Evolutionary conservation across 192 early-diverging fungal genomes (phyloP).

Genomic region (Linderina pennispora): DNA sequence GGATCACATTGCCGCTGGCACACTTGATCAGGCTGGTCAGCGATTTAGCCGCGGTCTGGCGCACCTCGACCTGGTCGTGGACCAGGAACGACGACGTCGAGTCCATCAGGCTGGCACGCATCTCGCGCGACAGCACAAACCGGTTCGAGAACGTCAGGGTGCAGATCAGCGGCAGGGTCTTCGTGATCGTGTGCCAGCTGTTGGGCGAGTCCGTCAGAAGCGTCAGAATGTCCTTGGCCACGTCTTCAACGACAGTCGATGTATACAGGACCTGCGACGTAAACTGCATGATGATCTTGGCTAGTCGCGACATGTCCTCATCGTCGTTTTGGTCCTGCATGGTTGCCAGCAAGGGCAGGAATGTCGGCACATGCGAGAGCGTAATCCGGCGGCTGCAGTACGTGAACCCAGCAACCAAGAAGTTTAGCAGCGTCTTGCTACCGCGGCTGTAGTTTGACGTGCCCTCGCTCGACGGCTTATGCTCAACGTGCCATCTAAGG

Average conservation of each 20-base stretch:
- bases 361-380: slow-evolving; percentile 15
- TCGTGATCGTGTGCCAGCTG: slow-evolving; percentile 75
- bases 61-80: slow-evolving; percentile 86
- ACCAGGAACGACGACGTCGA: slow-evolving; percentile 61
- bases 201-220: slow-evolving; percentile 32
- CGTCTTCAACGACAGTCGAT: slow-evolving; percentile 14
- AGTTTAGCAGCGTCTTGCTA: slow-evolving; percentile 38
- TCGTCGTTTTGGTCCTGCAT: slow-evolving; percentile 44
- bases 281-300: slow-evolving; percentile 23
- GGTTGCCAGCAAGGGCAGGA: slow-evolving; percentile 24
- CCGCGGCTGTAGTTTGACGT: slow-evolving; percentile 43
- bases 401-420: slow-evolving; percentile 20
- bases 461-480: slow-evolving; percentile 38
- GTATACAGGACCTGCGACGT: slow-evolving; percentile 37
- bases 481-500: slow-evolving; percentile 25
- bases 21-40: slow-evolving; percentile 41
- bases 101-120: slow-evolving; percentile 59
- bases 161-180: slow-evolving; percentile 78
- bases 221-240: slow-evolving; percentile 21
- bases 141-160: slow-evolving; percentile 84
- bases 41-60: slow-evolving; percentile 27
- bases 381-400: slow-evolving; percentile 27
- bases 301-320: slow-evolving; percentile 26
- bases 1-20: slow-evolving; percentile 23
- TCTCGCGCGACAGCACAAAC: slow-evolving; percentile 55